A percentile compares a stretch with the other conserved stretches of the same genome.
These are phyloP conservation scores for Cucumis cinereus DNA, from an alignment of 306 rosid species.

Conservation along the genomic window DNA sequence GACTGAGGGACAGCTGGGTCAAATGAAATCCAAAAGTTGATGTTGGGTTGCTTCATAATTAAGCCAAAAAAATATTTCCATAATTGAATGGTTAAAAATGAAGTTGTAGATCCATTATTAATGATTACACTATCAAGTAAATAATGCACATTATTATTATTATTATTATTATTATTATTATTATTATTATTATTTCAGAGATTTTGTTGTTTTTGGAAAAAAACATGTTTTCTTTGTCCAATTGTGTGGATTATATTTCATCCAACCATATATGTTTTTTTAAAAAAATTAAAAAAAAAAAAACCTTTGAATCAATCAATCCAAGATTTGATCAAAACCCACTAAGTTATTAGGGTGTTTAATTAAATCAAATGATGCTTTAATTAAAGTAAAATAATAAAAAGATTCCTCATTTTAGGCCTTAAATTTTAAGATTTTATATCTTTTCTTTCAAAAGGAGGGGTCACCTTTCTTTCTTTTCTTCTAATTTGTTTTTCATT, in stretches of 20 bases:
- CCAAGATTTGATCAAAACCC: conserved; percentile 3
- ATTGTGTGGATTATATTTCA: neutral
- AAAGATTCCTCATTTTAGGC: neutral
- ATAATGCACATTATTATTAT: neutral
- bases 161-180: too few relatives aligned
- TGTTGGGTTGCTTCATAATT: neutral
- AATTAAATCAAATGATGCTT: neutral
- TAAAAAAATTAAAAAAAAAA: neutral
- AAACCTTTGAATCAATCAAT: conserved; percentile 1
- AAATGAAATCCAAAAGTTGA: neutral
- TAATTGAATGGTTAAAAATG: neutral
- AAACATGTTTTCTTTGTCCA: neutral
- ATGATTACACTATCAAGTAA: neutral
- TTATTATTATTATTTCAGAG: neutral
- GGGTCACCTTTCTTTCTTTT: neutral
- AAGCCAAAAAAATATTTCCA: neutral
- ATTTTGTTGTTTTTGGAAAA: conserved; percentile 9
- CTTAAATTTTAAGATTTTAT: neutral
- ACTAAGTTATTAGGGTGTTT: neutral
- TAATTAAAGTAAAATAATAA: neutral
- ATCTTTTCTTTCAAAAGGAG: neutral
- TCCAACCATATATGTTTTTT: conserved; percentile 3
- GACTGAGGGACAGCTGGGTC: neutral
- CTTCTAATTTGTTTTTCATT: too few relatives aligned
- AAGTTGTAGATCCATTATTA: neutral